These are phyloP conservation scores for Madurella fahalii DNA, from an alignment of 2,329 filamentous ascomycete genomes.

Conservation along the genomic window DNA sequence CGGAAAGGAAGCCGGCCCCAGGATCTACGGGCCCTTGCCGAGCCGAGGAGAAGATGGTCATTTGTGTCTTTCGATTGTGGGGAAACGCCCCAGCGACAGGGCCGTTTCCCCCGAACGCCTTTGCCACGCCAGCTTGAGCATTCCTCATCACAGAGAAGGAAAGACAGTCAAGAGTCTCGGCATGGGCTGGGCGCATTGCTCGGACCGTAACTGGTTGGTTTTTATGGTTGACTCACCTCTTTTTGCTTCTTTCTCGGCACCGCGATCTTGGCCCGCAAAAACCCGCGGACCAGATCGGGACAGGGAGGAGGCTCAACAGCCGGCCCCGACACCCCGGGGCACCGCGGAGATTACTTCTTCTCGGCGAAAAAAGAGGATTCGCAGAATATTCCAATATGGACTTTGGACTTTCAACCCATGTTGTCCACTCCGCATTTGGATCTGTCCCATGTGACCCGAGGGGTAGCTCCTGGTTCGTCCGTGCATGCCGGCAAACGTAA, in stretches of 20 bases:
- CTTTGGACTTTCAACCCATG: constrained; percentile 6
- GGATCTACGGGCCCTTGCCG: constrained; percentile 11
- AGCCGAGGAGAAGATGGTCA: not conserved
- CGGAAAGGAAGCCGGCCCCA: constrained; percentile 1
- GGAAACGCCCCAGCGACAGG: not conserved
- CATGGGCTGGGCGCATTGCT: too few species aligned
- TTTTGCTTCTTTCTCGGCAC: constrained; percentile 1
- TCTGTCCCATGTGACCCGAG: constrained; percentile 22
- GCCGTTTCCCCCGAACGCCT: not conserved
- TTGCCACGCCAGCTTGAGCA: not conserved
- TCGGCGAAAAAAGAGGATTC: not conserved
- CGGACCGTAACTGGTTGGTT: too few species aligned
- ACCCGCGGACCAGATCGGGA: not conserved
- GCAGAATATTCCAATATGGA: constrained; percentile 2
- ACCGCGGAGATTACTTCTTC: constrained; percentile 7
- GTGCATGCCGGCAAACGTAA: constrained; percentile 6
- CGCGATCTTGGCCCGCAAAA: constrained; percentile 2
- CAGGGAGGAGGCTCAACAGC: not conserved
- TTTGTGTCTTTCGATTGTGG: not conserved
- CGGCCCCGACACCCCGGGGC: not conserved
- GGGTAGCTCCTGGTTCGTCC: constrained; percentile 12
- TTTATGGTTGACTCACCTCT: too few species aligned
- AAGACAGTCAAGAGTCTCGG: too few species aligned
- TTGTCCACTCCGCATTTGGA: constrained; percentile 9
- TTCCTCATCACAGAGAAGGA: too few species aligned